These are phyloP conservation scores for Graphiopsis chlorocephala DNA, from an alignment of 2,329 filamentous ascomycete species.

Conservation along the genomic window DNA sequence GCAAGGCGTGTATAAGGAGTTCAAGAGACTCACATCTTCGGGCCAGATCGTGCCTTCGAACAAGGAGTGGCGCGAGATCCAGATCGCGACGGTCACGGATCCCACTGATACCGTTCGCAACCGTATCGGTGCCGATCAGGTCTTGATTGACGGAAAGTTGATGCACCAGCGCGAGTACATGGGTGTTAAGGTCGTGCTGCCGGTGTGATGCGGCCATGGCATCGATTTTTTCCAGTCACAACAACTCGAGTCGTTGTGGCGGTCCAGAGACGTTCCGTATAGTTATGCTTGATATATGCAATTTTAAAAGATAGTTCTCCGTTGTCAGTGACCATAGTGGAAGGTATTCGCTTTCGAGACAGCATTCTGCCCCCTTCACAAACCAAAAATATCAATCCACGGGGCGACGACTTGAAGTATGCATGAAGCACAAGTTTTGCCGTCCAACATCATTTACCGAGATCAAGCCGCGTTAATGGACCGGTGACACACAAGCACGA, in stretches of 20 bases:
- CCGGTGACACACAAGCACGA: background rate
- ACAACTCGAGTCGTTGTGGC: background rate
- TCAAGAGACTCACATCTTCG: constrained; percentile 42
- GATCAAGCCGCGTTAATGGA: background rate
- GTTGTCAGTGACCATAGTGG: background rate
- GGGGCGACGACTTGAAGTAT: background rate
- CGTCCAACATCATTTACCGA: background rate
- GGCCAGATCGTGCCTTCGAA: constrained; percentile 44
- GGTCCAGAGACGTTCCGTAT: background rate
- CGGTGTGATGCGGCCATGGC: constrained; percentile 32
- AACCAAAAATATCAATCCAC: background rate
- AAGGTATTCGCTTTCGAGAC: background rate
- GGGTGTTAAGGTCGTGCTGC: constrained; percentile 47
- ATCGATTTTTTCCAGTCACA: background rate
- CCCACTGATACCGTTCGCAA: constrained; percentile 42
- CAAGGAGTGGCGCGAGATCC: constrained; percentile 49
- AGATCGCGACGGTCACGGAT: constrained; percentile 40
- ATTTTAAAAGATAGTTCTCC: background rate
- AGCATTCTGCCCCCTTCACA: background rate
- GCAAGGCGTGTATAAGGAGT: constrained; percentile 48
- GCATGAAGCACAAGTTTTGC: background rate
- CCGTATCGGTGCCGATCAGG: constrained; percentile 43
- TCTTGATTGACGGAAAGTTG: constrained; percentile 44
- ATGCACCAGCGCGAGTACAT: constrained; percentile 49
- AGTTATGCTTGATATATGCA: background rate